Evolutionary conservation across 2,329 filamentous ascomycete species (phyloP).

Genomic region (Pseudogymnoascus sp.): DNA sequence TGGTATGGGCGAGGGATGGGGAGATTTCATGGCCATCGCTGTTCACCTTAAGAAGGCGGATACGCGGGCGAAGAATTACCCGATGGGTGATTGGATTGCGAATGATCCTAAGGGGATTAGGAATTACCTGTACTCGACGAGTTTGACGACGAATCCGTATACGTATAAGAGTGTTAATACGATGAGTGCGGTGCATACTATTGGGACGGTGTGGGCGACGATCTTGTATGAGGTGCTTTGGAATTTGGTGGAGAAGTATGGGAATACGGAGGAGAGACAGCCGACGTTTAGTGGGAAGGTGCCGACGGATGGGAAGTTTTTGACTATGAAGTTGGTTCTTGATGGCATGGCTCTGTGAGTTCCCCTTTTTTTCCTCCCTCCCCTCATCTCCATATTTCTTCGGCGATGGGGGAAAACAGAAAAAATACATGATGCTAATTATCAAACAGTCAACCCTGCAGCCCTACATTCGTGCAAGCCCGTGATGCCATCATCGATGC

Average conservation of each 20-base stretch:
- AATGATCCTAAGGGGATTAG: slow-evolving; percentile 40
- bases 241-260: slow-evolving; percentile 49
- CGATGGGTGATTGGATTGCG: slow-evolving; percentile 43
- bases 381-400: not conserved
- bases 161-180: slow-evolving; percentile 39
- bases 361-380: not conserved
- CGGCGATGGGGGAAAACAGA: no score
- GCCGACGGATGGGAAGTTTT: slow-evolving; percentile 44
- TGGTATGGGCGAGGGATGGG: slow-evolving; percentile 53
- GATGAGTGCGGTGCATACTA: slow-evolving; percentile 35
- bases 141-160: slow-evolving; percentile 40
- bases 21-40: slow-evolving; percentile 47
- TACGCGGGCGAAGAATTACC: slow-evolving; percentile 39
- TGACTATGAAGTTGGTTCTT: slow-evolving; percentile 44
- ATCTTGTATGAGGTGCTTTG: slow-evolving; percentile 50
- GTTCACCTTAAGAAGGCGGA: slow-evolving; percentile 40
- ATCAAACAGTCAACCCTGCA: slow-evolving; percentile 42
- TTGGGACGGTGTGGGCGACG: slow-evolving; percentile 45
- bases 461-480: slow-evolving; percentile 44
- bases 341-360: slow-evolving; percentile 41
- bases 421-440: not conserved
- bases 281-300: slow-evolving; percentile 38
- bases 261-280: slow-evolving; percentile 37
- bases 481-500: slow-evolving; percentile 50
- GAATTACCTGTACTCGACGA: slow-evolving; percentile 44